These are phyloP conservation scores for Solanum appendiculatum DNA, from an alignment of 257 asterid species.

Conservation along the genomic window DNA sequence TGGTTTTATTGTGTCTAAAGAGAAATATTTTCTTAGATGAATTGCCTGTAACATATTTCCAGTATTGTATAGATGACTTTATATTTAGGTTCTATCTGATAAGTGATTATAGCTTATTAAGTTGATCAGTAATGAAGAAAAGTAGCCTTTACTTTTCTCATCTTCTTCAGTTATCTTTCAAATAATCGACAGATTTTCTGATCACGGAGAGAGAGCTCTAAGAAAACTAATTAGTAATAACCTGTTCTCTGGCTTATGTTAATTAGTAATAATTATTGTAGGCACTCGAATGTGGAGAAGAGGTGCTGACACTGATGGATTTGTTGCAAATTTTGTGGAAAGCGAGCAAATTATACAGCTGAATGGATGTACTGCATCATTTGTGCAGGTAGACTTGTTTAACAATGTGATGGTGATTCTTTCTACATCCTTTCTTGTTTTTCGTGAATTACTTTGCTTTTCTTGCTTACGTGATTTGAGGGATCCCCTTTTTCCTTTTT, in stretches of 20 bases:
- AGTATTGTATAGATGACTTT: not conserved
- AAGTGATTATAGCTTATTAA: not conserved
- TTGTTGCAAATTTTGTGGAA: slow-evolving; percentile 94
- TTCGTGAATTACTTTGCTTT: not conserved
- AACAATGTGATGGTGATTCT: not conserved
- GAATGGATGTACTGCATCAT: slow-evolving; percentile 73
- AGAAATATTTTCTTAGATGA: not conserved
- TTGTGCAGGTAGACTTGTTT: slow-evolving; percentile 50
- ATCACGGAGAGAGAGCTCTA: not conserved
- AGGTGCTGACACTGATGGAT: slow-evolving; percentile 98
- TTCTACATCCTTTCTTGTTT: not conserved
- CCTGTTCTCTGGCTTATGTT: not conserved
- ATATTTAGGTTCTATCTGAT: not conserved
- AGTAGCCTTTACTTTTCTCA: not conserved
- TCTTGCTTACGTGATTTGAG: not conserved
- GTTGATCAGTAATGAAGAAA: not conserved
- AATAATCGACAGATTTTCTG: not conserved
- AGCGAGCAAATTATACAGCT: slow-evolving; percentile 74
- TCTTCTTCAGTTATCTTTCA: not conserved
- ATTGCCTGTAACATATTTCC: not conserved
- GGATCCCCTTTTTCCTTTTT: not conserved
- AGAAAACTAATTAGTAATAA: not conserved
- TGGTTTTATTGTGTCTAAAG: not conserved
- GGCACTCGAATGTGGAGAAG: slow-evolving; percentile 99
- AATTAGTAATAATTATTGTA: not conserved